Percentiles rank a stretch among this genome's conserved stretches.
These are phyloP conservation scores for Acanthamoeba culbertsoni DNA, from an alignment of 208 protist species.

Conservation along the genomic window DNA sequence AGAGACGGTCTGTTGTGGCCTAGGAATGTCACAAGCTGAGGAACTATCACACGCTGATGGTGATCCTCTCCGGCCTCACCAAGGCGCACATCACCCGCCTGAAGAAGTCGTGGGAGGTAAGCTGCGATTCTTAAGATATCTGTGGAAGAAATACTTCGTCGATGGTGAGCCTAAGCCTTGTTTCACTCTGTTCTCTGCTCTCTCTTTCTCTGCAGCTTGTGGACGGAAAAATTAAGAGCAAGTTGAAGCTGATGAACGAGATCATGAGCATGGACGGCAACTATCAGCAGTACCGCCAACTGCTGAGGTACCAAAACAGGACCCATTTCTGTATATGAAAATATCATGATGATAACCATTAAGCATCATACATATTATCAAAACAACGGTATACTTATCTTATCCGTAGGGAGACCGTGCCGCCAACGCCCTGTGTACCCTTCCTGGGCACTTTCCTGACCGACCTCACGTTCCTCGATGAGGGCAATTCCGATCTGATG, in stretches of 20 bases:
- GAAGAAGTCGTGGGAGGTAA: constrained; percentile 29
- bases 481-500: constrained; percentile 15
- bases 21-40: constrained; percentile 7
- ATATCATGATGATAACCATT: no score
- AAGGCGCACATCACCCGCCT: constrained; percentile 5
- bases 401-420: background rate
- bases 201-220: background rate
- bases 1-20: no score
- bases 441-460: constrained; percentile 38
- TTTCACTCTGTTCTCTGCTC: background rate
- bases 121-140: background rate
- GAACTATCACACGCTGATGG: constrained; percentile 18
- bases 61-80: background rate
- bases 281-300: constrained; percentile 10
- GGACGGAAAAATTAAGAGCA: background rate
- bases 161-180: no score
- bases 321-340: no score
- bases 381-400: background rate
- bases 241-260: background rate
- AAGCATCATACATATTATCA: no score
- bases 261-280: background rate
- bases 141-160: no score
- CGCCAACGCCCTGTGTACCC: background rate
- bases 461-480: constrained; percentile 29
- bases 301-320: background rate